phyloP scores from a whole-genome alignment of 1,284 basidiomycete species.

The Apiotrichum gamsii region DNA sequence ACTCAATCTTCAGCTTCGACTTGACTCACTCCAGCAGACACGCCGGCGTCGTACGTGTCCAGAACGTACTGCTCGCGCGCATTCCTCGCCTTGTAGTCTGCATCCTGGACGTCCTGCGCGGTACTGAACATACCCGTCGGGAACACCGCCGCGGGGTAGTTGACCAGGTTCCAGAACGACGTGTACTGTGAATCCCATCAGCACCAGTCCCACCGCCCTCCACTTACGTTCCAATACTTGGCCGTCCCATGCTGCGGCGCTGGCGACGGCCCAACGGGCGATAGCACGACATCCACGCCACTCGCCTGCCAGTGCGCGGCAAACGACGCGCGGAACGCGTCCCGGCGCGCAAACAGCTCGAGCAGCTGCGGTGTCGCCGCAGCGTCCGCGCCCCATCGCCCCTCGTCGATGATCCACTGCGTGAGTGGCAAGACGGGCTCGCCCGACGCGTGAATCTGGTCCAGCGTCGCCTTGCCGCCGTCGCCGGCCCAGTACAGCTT shows the following conservation, averaged over 20 bases:
- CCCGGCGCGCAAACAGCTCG: conserved; percentile 28
- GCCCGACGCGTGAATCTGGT: conserved; percentile 18
- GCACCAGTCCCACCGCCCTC: neutral
- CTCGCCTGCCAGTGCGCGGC: conserved; percentile 22
- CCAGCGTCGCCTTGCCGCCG: conserved; percentile 22
- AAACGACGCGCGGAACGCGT: conserved; percentile 28
- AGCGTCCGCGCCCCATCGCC: conserved; percentile 14
- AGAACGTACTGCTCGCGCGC: conserved; percentile 46
- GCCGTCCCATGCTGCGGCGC: conserved; percentile 35
- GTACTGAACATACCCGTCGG: conserved; percentile 61
- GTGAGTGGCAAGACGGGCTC: conserved; percentile 39
- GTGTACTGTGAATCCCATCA: conserved; percentile 50
- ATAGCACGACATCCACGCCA: conserved; percentile 40
- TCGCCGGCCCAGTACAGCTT: conserved; percentile 41
- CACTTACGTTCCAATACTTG: conserved; percentile 29
- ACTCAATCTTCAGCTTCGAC: too few relatives aligned
- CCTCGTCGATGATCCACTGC: conserved; percentile 28
- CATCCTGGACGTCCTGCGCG: conserved; percentile 32
- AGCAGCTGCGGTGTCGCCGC: conserved; percentile 23
- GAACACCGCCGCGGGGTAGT: conserved; percentile 61
- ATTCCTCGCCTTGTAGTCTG: conserved; percentile 48
- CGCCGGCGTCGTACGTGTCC: conserved; percentile 18
- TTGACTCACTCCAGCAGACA: neutral
- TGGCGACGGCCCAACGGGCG: conserved; percentile 34
- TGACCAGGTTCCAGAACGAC: conserved; percentile 60